Percentiles rank a stretch among this genome's conserved stretches.
phyloP scores from a whole-genome alignment of 352 stramenopile genomes.

The Phytophthora pisi region DNA sequence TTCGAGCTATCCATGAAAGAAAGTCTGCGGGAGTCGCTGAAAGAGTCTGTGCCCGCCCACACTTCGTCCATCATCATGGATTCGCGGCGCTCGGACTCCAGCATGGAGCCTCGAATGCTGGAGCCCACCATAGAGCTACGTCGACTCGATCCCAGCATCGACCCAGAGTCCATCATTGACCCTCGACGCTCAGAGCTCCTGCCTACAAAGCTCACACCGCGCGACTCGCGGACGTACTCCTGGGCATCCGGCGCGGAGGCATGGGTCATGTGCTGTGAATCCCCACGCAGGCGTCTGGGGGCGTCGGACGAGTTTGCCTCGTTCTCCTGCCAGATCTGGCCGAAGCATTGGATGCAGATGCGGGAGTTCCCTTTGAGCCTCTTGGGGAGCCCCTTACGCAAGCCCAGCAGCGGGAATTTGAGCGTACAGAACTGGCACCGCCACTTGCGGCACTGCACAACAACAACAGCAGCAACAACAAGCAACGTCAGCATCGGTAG shows the following conservation, averaged over 20 bases:
- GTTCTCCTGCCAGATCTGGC: constrained; percentile 46
- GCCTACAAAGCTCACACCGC: constrained; percentile 28
- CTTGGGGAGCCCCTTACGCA: constrained; percentile 49
- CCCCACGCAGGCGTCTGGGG: constrained; percentile 1
- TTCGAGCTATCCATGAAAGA: constrained; percentile 38
- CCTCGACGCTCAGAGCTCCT: constrained; percentile 15
- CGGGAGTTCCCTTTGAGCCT: constrained; percentile 59
- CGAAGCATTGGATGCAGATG: constrained; percentile 62
- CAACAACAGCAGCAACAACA: background rate
- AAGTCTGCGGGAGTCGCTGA: constrained; percentile 19
- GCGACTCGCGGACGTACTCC: constrained; percentile 11
- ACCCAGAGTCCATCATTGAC: constrained; percentile 23
- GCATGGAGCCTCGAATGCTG: constrained; percentile 35
- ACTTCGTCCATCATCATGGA: constrained; percentile 43
- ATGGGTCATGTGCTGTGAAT: constrained; percentile 13
- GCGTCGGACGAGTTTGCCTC: constrained; percentile 14
- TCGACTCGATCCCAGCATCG: constrained; percentile 14
- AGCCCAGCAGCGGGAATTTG: constrained; percentile 53
- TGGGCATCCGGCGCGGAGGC: constrained; percentile 9
- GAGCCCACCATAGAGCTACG: constrained; percentile 24
- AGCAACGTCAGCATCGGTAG: background rate
- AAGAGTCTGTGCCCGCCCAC: constrained; percentile 34
- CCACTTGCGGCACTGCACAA: constrained; percentile 47
- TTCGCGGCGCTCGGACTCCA: constrained; percentile 38
- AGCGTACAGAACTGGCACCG: constrained; percentile 72